A percentile compares a stretch with the other conserved stretches of the same genome.
These are phyloP conservation scores for Aspergillus saccharolyticus DNA, from an alignment of 495 filamentous ascomycete species.

Conservation along the genomic window DNA sequence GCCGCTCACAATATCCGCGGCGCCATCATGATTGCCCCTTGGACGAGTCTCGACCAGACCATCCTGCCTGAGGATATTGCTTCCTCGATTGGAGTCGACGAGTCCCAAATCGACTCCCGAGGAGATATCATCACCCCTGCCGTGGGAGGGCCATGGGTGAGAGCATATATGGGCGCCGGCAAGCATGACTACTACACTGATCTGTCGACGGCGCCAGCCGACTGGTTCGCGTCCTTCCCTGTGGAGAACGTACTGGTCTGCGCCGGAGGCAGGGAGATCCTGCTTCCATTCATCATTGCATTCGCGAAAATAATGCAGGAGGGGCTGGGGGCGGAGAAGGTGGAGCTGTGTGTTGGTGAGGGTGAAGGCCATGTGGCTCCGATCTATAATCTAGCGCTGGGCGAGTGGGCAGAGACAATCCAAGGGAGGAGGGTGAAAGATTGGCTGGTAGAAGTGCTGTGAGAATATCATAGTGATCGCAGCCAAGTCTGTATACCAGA, in stretches of 20 bases:
- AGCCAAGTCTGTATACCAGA: neutral
- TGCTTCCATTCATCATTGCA: conserved; percentile 53
- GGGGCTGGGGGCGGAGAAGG: conserved; percentile 22
- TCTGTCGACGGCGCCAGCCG: conserved; percentile 41
- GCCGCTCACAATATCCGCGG: conserved; percentile 31
- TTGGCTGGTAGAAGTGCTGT: conserved; percentile 27
- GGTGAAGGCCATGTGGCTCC: conserved; percentile 43
- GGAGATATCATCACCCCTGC: conserved; percentile 47
- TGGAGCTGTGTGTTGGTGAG: conserved; percentile 35
- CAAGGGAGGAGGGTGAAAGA: conserved; percentile 35
- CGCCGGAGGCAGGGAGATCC: conserved; percentile 54
- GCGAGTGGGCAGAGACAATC: conserved; percentile 32
- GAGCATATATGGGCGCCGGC: conserved; percentile 43
- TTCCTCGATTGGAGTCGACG: neutral
- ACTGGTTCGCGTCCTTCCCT: conserved; percentile 48
- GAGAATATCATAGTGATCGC: neutral
- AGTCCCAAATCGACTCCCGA: conserved; percentile 33
- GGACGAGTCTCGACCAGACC: conserved; percentile 39
- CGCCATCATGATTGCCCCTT: conserved; percentile 53
- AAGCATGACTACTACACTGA: conserved; percentile 53
- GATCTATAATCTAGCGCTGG: conserved; percentile 38
- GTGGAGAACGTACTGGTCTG: conserved; percentile 49
- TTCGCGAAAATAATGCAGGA: conserved; percentile 39
- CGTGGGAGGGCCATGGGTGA: conserved; percentile 42
- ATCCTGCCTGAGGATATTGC: neutral